phyloP scores from a whole-genome alignment of 768 basidiomycete genomes.

The Panellus pusillus region DNA sequence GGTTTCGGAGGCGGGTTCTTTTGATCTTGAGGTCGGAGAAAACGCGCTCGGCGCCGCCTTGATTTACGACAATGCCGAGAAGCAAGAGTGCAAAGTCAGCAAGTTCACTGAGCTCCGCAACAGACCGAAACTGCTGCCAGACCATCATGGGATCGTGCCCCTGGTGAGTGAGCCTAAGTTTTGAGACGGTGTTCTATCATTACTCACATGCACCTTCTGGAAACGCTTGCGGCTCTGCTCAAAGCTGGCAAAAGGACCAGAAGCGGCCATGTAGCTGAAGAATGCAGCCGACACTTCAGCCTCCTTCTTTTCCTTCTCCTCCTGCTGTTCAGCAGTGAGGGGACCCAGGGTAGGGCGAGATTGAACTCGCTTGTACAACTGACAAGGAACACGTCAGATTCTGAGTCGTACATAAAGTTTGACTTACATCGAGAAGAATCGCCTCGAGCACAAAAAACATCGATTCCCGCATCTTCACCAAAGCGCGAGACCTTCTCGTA shows the following conservation, averaged over 20 bases:
- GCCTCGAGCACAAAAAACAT: background rate
- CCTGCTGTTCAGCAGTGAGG: too few species aligned
- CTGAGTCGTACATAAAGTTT: background rate
- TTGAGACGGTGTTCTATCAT: background rate
- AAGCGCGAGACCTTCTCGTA: background rate
- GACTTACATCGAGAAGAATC: background rate
- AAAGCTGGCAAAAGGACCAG: too few species aligned
- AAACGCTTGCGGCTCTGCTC: background rate
- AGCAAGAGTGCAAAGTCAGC: constrained; percentile 5
- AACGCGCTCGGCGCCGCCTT: constrained; percentile 1
- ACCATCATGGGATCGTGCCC: too few species aligned
- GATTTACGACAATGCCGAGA: constrained; percentile 1
- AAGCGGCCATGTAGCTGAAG: background rate
- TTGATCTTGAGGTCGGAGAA: constrained; percentile 13
- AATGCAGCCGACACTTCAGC: background rate
- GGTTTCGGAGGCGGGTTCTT: too few species aligned
- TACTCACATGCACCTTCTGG: background rate
- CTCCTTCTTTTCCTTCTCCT: background rate
- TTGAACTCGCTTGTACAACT: background rate
- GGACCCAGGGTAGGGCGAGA: too few species aligned
- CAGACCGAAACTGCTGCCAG: background rate
- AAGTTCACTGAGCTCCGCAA: too few species aligned
- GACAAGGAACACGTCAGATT: background rate
- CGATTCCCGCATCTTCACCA: background rate
- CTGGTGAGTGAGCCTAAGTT: background rate